Evolutionary conservation across 768 basidiomycete genomes (phyloP).

Genomic region (Sutorius australiensis): DNA sequence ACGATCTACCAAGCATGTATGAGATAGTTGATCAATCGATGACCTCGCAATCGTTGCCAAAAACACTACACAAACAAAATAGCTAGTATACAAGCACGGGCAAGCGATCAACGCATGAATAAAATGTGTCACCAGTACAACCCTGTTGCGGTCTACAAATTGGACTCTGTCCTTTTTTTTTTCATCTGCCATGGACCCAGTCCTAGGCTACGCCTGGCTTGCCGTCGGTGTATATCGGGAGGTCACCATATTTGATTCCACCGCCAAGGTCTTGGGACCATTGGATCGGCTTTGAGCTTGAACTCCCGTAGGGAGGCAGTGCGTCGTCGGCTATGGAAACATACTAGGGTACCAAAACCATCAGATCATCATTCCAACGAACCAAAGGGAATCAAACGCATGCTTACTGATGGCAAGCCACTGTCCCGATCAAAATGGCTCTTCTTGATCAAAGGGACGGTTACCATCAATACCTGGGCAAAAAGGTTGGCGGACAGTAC

Average conservation of each 20-base stretch:
- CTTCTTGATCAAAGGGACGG: constrained; percentile 30
- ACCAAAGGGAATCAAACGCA: not conserved
- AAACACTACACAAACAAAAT: not conserved
- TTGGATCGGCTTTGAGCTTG: constrained; percentile 23
- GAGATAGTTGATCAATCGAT: not conserved
- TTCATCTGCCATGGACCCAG: not conserved
- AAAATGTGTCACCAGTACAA: constrained; percentile 7
- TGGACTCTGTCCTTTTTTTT: constrained; percentile 3
- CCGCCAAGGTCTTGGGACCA: constrained; percentile 27
- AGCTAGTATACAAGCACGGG: not conserved
- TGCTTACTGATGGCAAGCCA: constrained; percentile 42
- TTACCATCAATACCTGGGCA: constrained; percentile 37
- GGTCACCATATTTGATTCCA: constrained; percentile 34
- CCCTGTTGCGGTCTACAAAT: not conserved
- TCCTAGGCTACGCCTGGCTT: constrained; percentile 18
- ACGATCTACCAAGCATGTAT: constrained; percentile 2
- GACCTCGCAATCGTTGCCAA: not conserved
- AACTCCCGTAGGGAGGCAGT: constrained; percentile 29
- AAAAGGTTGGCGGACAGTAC: not conserved
- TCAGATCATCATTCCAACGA: not conserved
- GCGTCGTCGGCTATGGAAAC: constrained; percentile 38
- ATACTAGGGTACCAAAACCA: constrained; percentile 27
- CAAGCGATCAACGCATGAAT: constrained; percentile 20
- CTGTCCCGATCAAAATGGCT: constrained; percentile 41
- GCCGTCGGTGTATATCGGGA: constrained; percentile 43